These are phyloP conservation scores for Psilocybe cubensis DNA, from an alignment of 768 basidiomycete genomes.

Conservation along the genomic window DNA sequence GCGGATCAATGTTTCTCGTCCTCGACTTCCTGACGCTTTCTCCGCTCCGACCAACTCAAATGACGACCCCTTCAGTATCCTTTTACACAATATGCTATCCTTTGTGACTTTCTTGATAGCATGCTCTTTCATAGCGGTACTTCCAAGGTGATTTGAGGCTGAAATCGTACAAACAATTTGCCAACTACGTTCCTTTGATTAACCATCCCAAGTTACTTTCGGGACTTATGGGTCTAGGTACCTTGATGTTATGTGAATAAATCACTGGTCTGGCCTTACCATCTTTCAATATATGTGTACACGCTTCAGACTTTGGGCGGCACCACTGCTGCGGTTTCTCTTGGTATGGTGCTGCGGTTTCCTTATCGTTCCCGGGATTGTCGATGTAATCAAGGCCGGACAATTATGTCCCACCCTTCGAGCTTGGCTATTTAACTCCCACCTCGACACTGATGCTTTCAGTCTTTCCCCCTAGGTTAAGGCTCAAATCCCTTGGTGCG, in stretches of 20 bases:
- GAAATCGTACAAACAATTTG: too few species aligned
- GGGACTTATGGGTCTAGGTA: neutral
- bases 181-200: too few species aligned
- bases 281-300: conserved; percentile 3
- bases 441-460: neutral
- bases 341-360: conserved; percentile 23
- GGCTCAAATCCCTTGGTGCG: neutral
- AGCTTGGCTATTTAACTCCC: conserved; percentile 16
- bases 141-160: too few species aligned
- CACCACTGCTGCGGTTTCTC: conserved; percentile 21
- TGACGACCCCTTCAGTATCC: neutral
- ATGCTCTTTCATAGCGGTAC: too few species aligned
- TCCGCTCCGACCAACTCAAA: too few species aligned
- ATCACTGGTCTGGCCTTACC: conserved; percentile 1
- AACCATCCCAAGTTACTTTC: neutral
- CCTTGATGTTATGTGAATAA: neutral
- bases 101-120: too few species aligned
- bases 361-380: conserved; percentile 18
- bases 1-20: conserved; percentile 8
- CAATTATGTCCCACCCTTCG: conserved; percentile 14
- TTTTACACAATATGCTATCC: too few species aligned
- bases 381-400: conserved; percentile 14
- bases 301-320: conserved; percentile 12
- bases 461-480: neutral
- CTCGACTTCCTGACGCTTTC: neutral